These are phyloP conservation scores for Syzygium aqueum DNA, from an alignment of 345 rosid genomes.

Conservation along the genomic window DNA sequence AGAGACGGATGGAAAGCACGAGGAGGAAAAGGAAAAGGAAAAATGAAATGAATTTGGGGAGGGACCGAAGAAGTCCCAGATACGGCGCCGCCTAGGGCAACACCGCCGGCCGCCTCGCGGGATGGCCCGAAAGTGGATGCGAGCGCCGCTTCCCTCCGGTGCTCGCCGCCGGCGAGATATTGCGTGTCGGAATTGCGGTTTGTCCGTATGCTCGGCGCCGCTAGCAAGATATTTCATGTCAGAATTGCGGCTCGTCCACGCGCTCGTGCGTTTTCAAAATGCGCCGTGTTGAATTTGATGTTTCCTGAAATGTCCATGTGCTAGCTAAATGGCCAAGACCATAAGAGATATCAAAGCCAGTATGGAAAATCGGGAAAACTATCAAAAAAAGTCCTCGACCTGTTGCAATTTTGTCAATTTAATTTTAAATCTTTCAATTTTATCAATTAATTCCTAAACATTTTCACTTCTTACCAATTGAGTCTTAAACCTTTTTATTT, in stretches of 20 bases:
- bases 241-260: too few species aligned
- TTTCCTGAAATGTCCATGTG: too few species aligned
- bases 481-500: too few species aligned
- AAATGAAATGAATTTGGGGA: background rate
- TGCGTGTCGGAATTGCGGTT: background rate
- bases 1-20: background rate
- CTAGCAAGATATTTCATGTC: background rate
- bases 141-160: background rate
- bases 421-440: too few species aligned
- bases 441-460: too few species aligned
- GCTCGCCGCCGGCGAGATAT: background rate
- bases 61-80: background rate
- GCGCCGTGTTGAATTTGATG: background rate
- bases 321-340: background rate
- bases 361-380: background rate
- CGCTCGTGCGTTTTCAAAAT: background rate
- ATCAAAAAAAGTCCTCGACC: too few species aligned
- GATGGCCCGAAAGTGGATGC: background rate
- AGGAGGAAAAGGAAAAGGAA: background rate
- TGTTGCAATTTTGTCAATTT: too few species aligned
- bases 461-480: too few species aligned
- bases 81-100: background rate
- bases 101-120: background rate
- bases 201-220: background rate
- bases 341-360: too few species aligned